A percentile compares a stretch with the other conserved stretches of the same genome.
Evolutionary conservation across 2,329 filamentous ascomycete genomes (phyloP).

Genomic region (Trichoderma sp.): DNA sequence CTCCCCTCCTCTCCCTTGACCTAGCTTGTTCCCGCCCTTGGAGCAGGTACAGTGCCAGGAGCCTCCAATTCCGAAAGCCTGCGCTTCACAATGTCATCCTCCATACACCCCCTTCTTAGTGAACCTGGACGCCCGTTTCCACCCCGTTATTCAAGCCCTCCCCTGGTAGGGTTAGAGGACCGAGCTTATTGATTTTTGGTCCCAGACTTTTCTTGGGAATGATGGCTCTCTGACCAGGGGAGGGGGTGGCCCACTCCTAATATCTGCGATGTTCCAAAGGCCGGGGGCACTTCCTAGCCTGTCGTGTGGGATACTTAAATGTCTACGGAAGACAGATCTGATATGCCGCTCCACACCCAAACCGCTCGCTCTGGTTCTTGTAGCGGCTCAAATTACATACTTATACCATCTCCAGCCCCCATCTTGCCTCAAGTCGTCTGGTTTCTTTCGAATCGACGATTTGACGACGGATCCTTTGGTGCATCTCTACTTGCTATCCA

Average conservation of each 20-base stretch:
- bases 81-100: background rate
- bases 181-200: slow-evolving; percentile 16
- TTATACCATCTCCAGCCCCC: slow-evolving; percentile 22
- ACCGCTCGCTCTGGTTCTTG: slow-evolving; percentile 7
- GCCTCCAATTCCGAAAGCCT: background rate
- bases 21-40: background rate
- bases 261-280: slow-evolving; percentile 25
- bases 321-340: slow-evolving; percentile 26
- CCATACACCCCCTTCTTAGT: slow-evolving; percentile 8
- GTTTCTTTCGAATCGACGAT: background rate
- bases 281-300: slow-evolving; percentile 15
- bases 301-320: slow-evolving; percentile 22
- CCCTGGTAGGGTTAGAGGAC: slow-evolving; percentile 10
- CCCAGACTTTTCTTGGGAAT: slow-evolving; percentile 15
- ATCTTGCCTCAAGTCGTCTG: background rate
- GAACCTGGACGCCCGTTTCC: slow-evolving; percentile 7
- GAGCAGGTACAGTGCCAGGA: background rate
- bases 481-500: background rate
- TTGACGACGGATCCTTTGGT: background rate
- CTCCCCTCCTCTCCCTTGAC: background rate
- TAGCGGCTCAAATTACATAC: slow-evolving; percentile 24
- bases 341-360: slow-evolving; percentile 25
- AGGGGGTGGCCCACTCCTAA: slow-evolving; percentile 25
- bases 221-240: slow-evolving; percentile 16
- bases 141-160: background rate